These are phyloP conservation scores for Fusarium oligoseptatum DNA, from an alignment of 2,329 filamentous ascomycete species.

Conservation along the genomic window DNA sequence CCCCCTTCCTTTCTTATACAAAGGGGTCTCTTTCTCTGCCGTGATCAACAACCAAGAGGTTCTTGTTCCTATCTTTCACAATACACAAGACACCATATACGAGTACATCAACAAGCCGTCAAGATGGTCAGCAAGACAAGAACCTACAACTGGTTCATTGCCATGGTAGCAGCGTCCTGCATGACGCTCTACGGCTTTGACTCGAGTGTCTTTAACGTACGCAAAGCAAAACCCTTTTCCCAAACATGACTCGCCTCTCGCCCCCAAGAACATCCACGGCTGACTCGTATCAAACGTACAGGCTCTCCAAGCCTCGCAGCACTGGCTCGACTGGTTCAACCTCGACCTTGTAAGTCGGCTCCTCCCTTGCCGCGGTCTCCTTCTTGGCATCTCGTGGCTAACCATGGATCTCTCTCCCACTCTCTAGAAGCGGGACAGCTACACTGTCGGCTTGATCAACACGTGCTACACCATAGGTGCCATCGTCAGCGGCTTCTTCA, in stretches of 20 bases:
- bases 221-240: not conserved
- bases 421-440: conserved; percentile 55
- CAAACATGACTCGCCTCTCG: not conserved
- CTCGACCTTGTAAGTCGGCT: conserved; percentile 52
- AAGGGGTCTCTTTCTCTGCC: not conserved
- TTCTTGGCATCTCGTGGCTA: conserved; percentile 1
- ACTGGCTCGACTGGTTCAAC: conserved; percentile 76
- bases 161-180: conserved; percentile 77
- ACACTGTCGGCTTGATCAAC: conserved; percentile 68
- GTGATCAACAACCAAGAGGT: not conserved
- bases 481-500: conserved; percentile 77
- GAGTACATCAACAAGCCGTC: conserved; percentile 32
- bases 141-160: conserved; percentile 65
- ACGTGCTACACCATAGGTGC: conserved; percentile 79
- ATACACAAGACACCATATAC: not conserved
- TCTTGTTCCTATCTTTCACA: not conserved
- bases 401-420: not conserved
- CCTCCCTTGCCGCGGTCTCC: not conserved
- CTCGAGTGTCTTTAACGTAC: conserved; percentile 77
- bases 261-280: not conserved
- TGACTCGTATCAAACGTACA: conserved; percentile 20
- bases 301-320: conserved; percentile 73
- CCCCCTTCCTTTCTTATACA: not conserved
- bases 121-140: conserved; percentile 54
- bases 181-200: conserved; percentile 84